Percentiles rank a stretch among this genome's conserved stretches.
Evolutionary conservation across 345 rosid genomes (phyloP).

Genomic region (Durio zibethinus): DNA sequence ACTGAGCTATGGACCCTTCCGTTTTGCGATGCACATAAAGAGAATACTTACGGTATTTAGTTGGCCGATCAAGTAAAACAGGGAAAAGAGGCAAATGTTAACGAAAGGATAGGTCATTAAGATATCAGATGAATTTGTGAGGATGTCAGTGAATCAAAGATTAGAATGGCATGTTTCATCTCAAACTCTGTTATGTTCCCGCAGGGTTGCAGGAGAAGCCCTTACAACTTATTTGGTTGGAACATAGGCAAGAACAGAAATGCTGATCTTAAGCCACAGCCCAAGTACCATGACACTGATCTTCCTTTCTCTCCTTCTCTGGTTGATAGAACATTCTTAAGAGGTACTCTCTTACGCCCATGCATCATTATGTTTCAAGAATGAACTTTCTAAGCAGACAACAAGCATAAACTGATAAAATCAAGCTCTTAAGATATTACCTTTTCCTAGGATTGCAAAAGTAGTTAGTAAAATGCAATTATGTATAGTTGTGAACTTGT

Average conservation of each 20-base stretch:
- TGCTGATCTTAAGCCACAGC: constrained; percentile 32
- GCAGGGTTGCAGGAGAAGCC: constrained; percentile 27
- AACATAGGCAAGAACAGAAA: constrained; percentile 40
- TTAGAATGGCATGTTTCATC: constrained; percentile 49
- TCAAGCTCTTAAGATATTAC: neutral
- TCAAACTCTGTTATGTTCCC: constrained; percentile 28
- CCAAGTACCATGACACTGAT: constrained; percentile 43
- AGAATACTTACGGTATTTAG: neutral
- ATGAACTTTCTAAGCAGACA: neutral
- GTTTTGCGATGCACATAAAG: too few relatives aligned
- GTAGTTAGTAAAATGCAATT: neutral
- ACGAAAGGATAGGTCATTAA: neutral
- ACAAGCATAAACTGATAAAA: neutral
- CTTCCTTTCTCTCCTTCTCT: constrained; percentile 69
- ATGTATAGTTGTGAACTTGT: neutral
- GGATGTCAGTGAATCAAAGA: constrained; percentile 12
- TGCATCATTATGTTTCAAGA: neutral
- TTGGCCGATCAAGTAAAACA: neutral
- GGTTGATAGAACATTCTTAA: constrained; percentile 60
- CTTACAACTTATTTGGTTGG: constrained; percentile 56
- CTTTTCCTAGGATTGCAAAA: neutral
- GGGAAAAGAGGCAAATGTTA: neutral
- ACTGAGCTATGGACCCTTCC: constrained; percentile 43
- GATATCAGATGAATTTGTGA: constrained; percentile 24
- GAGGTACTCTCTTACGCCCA: constrained; percentile 32